Base-by-base conservation (phyloP, 176 grass and related monocot genomes). In the Carex cristatella region DNA sequence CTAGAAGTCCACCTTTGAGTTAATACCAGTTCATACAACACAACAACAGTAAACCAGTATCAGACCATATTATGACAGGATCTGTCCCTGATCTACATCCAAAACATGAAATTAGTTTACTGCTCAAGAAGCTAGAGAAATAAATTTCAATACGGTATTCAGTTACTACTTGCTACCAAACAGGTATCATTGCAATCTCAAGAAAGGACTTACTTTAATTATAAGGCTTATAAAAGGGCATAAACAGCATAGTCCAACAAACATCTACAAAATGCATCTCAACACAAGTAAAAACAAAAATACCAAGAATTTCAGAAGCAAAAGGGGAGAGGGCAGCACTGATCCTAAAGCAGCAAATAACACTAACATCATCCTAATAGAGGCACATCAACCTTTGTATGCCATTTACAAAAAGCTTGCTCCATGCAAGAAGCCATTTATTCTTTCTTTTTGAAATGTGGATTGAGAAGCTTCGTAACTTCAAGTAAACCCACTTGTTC, bases 401-500 rank as follows among this genome's bases (percentile, higher is more conserved):
- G 16, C 61, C 61, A 51, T 83, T 66, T 83, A 83, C 61, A 66
- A 65, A 68, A 83, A 31, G 27, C 49, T 33, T 33, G 49, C 27
- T 33, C 74, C 23, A 8, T 57, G 28, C 12, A 35, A 78, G 48
- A 83, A 83, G 13, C 23, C 56, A 61, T 53, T 46, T 32, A 83
- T 79, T 87, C 30, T 81, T 91, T 84, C 95, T 98, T 98, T 30
- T 62, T 81, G 70, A 98, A 98, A 87, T 95, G 95, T 5, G 89
- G 95, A 67, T 86, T 92, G 16, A 98, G 91, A 84, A 98, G 88
- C 85, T 92, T 92, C 64, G 91, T 82, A 5, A 98, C 78, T 80
- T 98, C 95, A 2, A 98, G 95, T 91, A 98, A 95, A 73, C 95
- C 95, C 65, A 98, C 95, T 5, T 85, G 86, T 7, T 95, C 95